phyloP scores from a whole-genome alignment of 2,329 filamentous ascomycete species.

The Pezicula radicicola region DNA sequence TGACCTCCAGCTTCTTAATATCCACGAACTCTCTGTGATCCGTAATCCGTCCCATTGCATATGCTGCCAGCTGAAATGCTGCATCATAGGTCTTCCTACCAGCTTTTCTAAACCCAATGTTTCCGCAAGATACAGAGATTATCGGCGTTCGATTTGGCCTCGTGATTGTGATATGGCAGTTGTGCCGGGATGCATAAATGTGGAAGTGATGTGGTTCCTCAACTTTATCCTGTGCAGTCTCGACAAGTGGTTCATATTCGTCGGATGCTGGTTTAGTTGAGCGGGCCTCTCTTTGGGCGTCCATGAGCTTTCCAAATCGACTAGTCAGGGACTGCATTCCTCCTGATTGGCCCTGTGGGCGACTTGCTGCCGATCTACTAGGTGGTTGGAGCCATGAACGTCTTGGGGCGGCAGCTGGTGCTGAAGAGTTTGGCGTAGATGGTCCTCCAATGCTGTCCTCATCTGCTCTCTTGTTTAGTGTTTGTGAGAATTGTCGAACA shows the following conservation, averaged over 20 bases:
- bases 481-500: conserved; percentile 31
- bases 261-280: neutral
- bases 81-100: conserved; percentile 83
- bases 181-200: conserved; percentile 86
- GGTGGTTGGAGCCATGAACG: neutral
- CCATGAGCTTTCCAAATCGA: too few species aligned
- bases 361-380: too few species aligned
- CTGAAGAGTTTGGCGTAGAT: neutral
- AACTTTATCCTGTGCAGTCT: conserved; percentile 28
- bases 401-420: neutral
- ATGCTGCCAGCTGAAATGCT: conserved; percentile 83
- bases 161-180: conserved; percentile 89
- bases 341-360: too few species aligned
- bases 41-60: conserved; percentile 79
- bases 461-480: conserved; percentile 19
- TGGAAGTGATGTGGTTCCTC: conserved; percentile 79
- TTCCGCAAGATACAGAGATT: conserved; percentile 77
- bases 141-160: conserved; percentile 77
- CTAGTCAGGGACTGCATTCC: too few species aligned
- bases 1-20: conserved; percentile 75
- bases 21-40: conserved; percentile 75
- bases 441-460: conserved; percentile 4
- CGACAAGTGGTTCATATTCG: conserved; percentile 4
- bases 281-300: too few species aligned
- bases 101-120: conserved; percentile 87